phyloP scores from a whole-genome alignment of 2,329 filamentous ascomycete genomes.

The Trichoderma harzianum region DNA sequence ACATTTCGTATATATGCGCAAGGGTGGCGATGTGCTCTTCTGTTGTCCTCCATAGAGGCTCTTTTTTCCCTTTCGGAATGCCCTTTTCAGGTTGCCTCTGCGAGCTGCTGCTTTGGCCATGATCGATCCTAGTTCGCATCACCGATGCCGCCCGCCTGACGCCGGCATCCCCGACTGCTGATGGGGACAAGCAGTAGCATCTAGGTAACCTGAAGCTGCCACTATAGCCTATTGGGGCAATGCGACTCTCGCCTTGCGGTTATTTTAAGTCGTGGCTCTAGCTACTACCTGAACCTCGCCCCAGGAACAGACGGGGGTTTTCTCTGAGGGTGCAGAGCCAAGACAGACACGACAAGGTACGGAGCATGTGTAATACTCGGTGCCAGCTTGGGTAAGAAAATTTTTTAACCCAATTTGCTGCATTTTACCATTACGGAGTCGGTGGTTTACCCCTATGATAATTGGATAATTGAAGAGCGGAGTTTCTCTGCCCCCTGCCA shows the following conservation, averaged over 20 bases:
- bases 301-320: not conserved
- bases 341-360: not conserved
- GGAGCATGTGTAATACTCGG: not conserved
- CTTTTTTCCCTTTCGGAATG: not conserved
- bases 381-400: not conserved
- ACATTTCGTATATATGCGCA: not conserved
- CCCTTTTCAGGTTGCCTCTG: not conserved
- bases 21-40: not conserved
- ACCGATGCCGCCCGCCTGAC: not conserved
- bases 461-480: not conserved
- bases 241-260: not conserved
- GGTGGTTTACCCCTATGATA: not conserved
- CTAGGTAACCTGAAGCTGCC: slow-evolving; percentile 2
- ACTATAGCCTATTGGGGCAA: not conserved
- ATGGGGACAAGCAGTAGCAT: slow-evolving; percentile 3
- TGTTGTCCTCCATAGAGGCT: not conserved
- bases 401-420: not conserved
- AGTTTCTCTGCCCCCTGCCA: not conserved
- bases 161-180: slow-evolving; percentile 11
- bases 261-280: not conserved
- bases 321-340: not conserved
- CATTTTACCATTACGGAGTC: not conserved
- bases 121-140: not conserved
- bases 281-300: not conserved
- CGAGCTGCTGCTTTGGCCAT: not conserved